phyloP scores from a whole-genome alignment of 495 filamentous ascomycete genomes.

The Clohesyomyces aquaticus region DNA sequence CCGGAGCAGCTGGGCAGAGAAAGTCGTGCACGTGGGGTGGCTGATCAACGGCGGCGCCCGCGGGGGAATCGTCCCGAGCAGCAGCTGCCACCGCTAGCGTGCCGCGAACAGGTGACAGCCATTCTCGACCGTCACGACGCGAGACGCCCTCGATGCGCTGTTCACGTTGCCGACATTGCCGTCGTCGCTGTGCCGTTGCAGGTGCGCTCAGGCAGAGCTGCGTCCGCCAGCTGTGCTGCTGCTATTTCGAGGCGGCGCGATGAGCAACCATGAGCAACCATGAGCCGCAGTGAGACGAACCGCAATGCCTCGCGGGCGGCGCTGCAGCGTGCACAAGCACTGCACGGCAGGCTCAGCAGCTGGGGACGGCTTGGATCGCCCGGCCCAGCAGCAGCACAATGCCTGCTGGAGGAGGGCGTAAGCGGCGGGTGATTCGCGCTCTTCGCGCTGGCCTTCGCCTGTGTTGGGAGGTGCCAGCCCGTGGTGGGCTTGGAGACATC shows the following conservation, averaged over 20 bases:
- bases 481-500: slow-evolving; percentile 8
- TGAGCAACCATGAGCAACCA: too few relatives aligned
- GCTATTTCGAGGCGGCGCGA: background rate
- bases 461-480: too few relatives aligned
- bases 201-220: background rate
- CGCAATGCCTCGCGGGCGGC: too few relatives aligned
- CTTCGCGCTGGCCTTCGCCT: background rate
- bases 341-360: background rate
- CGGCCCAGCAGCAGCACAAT: background rate
- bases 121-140: too few relatives aligned
- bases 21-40: background rate
- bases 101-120: too few relatives aligned
- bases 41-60: background rate
- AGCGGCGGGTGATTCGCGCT: slow-evolving; percentile 6
- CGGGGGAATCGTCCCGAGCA: too few relatives aligned
- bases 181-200: background rate
- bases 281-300: too few relatives aligned
- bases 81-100: background rate
- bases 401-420: background rate
- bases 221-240: too few relatives aligned
- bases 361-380: background rate
- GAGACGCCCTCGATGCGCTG: background rate
- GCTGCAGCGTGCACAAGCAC: too few relatives aligned
- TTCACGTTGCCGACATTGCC: background rate
- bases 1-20: too few relatives aligned